Evolutionary conservation across 1,284 basidiomycete species (phyloP).

Genomic region (Malassezia slooffiae): DNA sequence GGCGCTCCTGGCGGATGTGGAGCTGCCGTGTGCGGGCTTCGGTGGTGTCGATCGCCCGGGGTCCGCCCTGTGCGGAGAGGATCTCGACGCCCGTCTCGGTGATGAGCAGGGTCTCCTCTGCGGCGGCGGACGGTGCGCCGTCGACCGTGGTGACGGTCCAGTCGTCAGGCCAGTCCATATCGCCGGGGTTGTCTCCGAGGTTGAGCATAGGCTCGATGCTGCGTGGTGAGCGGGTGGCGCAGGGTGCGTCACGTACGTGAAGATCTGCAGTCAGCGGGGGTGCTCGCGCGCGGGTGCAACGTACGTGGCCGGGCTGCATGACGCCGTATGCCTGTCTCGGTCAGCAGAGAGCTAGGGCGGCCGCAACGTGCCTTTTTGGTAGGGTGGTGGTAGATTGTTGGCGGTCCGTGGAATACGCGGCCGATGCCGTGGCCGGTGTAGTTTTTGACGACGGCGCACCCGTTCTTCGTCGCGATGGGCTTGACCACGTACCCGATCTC

Average conservation of each 20-base stretch:
- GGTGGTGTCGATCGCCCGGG: constrained; percentile 33
- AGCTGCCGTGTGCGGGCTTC: constrained; percentile 23
- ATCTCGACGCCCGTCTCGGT: constrained; percentile 44
- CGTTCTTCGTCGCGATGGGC: constrained; percentile 47
- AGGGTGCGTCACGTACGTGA: constrained; percentile 6
- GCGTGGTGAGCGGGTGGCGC: background rate
- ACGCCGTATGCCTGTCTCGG: constrained; percentile 24
- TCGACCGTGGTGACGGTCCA: constrained; percentile 43
- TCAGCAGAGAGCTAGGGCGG: background rate
- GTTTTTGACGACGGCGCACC: constrained; percentile 60
- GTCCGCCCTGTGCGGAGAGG: constrained; percentile 39
- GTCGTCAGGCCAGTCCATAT: constrained; percentile 44
- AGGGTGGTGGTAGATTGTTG: constrained; percentile 66
- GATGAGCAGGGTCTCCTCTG: constrained; percentile 44
- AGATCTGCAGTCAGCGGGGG: constrained; percentile 7
- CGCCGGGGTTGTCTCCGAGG: constrained; percentile 28
- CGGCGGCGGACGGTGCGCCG: constrained; percentile 36
- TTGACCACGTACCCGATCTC: constrained; percentile 69
- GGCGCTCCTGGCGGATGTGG: no score
- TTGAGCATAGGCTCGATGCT: constrained; percentile 47
- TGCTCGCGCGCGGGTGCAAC: no score
- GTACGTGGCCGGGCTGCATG: constrained; percentile 41
- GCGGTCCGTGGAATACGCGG: constrained; percentile 65
- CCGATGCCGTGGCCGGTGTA: constrained; percentile 83
- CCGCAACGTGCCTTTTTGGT: constrained; percentile 29